These are phyloP conservation scores for Tilletia setariae DNA, from an alignment of 1,284 basidiomycete species.

Conservation along the genomic window DNA sequence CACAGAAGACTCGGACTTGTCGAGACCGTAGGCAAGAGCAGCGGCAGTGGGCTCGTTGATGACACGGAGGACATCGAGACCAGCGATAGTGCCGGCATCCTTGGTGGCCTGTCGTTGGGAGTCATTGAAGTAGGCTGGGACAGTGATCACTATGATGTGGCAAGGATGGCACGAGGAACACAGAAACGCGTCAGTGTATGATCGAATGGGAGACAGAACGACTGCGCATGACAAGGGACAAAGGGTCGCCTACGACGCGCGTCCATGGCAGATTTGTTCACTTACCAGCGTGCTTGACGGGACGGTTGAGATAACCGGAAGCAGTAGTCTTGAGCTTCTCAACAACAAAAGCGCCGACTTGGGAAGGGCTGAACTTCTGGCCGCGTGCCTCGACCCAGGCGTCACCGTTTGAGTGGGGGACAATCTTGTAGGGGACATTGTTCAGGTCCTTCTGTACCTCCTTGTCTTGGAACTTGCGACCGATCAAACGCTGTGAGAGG, in stretches of 20 bases:
- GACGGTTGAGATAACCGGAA: conserved; percentile 84
- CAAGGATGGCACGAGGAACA: conserved; percentile 31
- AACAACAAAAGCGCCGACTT: conserved; percentile 76
- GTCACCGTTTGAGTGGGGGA: conserved; percentile 64
- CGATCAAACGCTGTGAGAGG: conserved; percentile 69
- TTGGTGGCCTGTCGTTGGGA: conserved; percentile 98
- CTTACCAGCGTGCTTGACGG: conserved; percentile 70
- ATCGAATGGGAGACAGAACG: not conserved
- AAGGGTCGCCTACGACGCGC: not conserved
- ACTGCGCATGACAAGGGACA: not conserved
- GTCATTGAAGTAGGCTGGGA: conserved; percentile 98
- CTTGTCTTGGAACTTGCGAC: conserved; percentile 85
- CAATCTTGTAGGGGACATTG: conserved; percentile 70
- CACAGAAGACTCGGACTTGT: conserved; percentile 40
- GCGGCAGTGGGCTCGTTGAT: conserved; percentile 99
- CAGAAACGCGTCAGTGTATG: conserved; percentile 53
- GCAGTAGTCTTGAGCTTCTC: conserved; percentile 95
- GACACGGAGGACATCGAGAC: conserved; percentile 92
- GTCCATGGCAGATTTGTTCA: not conserved
- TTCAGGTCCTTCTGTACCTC: conserved; percentile 88
- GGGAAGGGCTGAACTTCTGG: conserved; percentile 63
- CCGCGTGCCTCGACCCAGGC: conserved; percentile 71
- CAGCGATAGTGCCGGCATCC: conserved; percentile 93
- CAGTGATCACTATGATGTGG: conserved; percentile 71
- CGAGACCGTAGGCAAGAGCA: conserved; percentile 79